Evolutionary conservation across 2,329 filamentous ascomycete genomes (phyloP), one percentile per base, ranked within the genome.

Genomic region (Orbilia oligospora): DNA sequence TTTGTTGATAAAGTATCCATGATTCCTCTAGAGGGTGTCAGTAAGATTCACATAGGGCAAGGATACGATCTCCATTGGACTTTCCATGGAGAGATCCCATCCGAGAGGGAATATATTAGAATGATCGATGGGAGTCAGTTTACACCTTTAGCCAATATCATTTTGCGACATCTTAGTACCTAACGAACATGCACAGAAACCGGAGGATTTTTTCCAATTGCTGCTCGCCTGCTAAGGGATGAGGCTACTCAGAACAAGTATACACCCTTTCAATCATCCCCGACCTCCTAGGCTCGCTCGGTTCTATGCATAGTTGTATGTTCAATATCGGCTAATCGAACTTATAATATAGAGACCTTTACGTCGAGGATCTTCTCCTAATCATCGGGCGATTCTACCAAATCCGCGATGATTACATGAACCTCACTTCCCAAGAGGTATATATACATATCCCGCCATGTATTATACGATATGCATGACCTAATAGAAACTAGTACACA

Each of bases 1-100:
- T 18, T n/a, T 20, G 44, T 12, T 46, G n/a, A 46, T 46, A 4
- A 3, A 16, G 16, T 46, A 20, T 46, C 3, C 3, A 30, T 6
- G n/a, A 0, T 64, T 4, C 27, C 48, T 64, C n/a, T 49, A 65
- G 69, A 65, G 33, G 69, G 63, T n/a, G 5, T 48, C 33, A 14
- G 48, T 9, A 65, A 56, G 4, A 18, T 65, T 5, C 58, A 65
- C 24, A 18, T 65, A 0, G 69, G 69, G 4, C 69, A 71, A 24
- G 69, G 33, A 2, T 18, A 44, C 14, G 69, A 71, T 27, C 36
- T 71, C 16, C 69, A 71, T 36, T 65, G 58, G 69, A 71, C 69
- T 14, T 71, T 71, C 24, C 46, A 56, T 18, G 36, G 22, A 8
- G 22, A 65, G 14, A 51, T 27, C n/a, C 69, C 69, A 1, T 56